phyloP scores from a whole-genome alignment of 495 filamentous ascomycete species.

The Aspergillus egyptiacus region DNA sequence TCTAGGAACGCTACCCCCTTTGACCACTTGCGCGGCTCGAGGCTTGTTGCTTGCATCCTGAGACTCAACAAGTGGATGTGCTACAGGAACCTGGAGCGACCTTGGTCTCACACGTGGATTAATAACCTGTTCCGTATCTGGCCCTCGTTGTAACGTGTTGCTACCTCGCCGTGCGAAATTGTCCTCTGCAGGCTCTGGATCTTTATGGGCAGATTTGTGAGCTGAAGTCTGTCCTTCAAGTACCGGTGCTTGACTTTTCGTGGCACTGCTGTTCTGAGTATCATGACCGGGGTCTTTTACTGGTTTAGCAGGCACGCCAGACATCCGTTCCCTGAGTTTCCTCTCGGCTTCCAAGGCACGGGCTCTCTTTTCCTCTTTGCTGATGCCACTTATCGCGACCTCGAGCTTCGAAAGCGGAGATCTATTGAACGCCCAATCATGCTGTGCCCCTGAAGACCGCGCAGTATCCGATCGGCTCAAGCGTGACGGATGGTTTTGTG shows the following conservation, averaged over 20 bases:
- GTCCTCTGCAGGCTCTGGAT: slow-evolving; percentile 1
- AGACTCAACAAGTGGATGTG: slow-evolving; percentile 15
- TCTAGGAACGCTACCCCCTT: slow-evolving; percentile 24
- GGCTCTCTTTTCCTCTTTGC: slow-evolving; percentile 83
- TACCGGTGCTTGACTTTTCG: not conserved
- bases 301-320: slow-evolving; percentile 8
- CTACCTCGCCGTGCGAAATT: slow-evolving; percentile 5
- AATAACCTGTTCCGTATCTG: slow-evolving; percentile 6
- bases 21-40: slow-evolving; percentile 11
- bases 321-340: slow-evolving; percentile 44
- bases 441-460: slow-evolving; percentile 30
- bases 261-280: not conserved
- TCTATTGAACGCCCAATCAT: slow-evolving; percentile 63
- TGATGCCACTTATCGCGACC: slow-evolving; percentile 78
- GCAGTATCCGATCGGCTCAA: slow-evolving; percentile 34
- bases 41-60: slow-evolving; percentile 18
- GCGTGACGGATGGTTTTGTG: slow-evolving; percentile 16
- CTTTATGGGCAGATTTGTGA: not conserved
- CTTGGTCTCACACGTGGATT: slow-evolving; percentile 18
- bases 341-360: slow-evolving; percentile 73
- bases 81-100: slow-evolving; percentile 17
- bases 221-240: not conserved
- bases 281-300: not conserved
- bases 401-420: slow-evolving; percentile 92
- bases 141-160: slow-evolving; percentile 3